phyloP scores from a whole-genome alignment of 495 filamentous ascomycete species.

The Darksidea phi region DNA sequence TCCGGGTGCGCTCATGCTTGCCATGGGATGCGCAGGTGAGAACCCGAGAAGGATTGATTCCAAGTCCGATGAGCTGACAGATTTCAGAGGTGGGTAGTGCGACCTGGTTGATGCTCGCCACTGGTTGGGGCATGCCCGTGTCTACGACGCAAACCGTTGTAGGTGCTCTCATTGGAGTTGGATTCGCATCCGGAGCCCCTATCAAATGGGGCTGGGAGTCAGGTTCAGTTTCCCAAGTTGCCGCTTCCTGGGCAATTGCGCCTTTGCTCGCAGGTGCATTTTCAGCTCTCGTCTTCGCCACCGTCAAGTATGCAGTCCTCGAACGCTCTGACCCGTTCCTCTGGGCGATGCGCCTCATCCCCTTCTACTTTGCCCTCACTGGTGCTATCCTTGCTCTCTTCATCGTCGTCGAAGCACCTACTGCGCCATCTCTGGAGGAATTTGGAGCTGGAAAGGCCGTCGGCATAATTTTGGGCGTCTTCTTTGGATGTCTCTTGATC shows the following conservation, averaged over 20 bases:
- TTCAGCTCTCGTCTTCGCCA: constrained; percentile 60
- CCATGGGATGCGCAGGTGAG: constrained; percentile 56
- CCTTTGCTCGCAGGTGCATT: constrained; percentile 59
- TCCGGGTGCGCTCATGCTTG: constrained; percentile 59
- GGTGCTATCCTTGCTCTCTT: constrained; percentile 62
- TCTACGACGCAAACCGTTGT: constrained; percentile 20
- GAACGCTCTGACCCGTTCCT: constrained; percentile 49
- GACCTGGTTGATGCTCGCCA: constrained; percentile 59
- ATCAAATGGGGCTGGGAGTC: constrained; percentile 57
- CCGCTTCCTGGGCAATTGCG: constrained; percentile 63
- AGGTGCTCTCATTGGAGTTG: constrained; percentile 21
- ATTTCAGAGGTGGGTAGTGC: constrained; percentile 49
- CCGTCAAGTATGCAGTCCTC: constrained; percentile 64
- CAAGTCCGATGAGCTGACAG: too few species aligned
- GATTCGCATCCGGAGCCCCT: constrained; percentile 44
- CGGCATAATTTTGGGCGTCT: constrained; percentile 59
- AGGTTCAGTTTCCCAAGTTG: constrained; percentile 57
- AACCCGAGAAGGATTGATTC: too few species aligned
- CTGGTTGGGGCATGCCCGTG: constrained; percentile 46
- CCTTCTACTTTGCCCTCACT: constrained; percentile 62
- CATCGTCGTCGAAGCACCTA: constrained; percentile 57
- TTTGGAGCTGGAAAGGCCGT: constrained; percentile 53
- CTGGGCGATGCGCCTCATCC: constrained; percentile 56
- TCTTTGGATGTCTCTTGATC: constrained; percentile 54
- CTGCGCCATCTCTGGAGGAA: constrained; percentile 48